phyloP scores from a whole-genome alignment of 2,329 filamentous ascomycete species.

The Xylariaceae sp. region DNA sequence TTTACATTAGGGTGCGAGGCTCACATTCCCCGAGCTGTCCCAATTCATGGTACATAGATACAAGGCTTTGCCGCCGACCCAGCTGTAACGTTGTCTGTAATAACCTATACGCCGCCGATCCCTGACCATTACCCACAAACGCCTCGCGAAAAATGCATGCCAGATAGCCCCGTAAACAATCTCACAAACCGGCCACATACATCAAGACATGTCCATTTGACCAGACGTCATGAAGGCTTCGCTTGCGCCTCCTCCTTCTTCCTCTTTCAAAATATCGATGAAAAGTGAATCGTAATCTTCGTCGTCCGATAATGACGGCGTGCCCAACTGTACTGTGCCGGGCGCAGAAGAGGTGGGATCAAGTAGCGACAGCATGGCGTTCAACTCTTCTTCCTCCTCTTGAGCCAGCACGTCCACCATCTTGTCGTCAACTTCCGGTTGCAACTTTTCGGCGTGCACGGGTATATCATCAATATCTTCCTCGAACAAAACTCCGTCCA shows the following conservation, averaged over 20 bases:
- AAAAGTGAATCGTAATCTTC: constrained; percentile 61
- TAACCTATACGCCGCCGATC: constrained; percentile 21
- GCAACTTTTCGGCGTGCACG: constrained; percentile 27
- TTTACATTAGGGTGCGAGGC: constrained; percentile 14
- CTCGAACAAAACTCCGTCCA: constrained; percentile 40
- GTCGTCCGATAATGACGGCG: constrained; percentile 44
- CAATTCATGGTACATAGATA: constrained; percentile 19
- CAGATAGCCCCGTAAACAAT: constrained; percentile 5
- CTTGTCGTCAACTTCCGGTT: constrained; percentile 34
- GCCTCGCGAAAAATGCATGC: constrained; percentile 8
- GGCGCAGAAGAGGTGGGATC: constrained; percentile 23
- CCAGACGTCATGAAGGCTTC: constrained; percentile 29
- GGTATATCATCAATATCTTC: constrained; percentile 48
- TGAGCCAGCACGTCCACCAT: constrained; percentile 48
- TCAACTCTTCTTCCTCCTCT: constrained; percentile 52
- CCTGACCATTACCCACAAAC: constrained; percentile 16
- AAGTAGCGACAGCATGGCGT: constrained; percentile 49
- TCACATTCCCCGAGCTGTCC: constrained; percentile 3
- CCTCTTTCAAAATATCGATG: constrained; percentile 54
- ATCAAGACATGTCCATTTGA: constrained; percentile 43
- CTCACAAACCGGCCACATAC: constrained; percentile 10
- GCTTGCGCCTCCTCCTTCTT: constrained; percentile 21
- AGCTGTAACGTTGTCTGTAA: no score
- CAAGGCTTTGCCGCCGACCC: constrained; percentile 15
- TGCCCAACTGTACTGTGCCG: constrained; percentile 26